A percentile compares a stretch with the other conserved stretches of the same genome.
Conservation (phyloP, 306 rosid genomes). For the Comarum palustre region DNA sequence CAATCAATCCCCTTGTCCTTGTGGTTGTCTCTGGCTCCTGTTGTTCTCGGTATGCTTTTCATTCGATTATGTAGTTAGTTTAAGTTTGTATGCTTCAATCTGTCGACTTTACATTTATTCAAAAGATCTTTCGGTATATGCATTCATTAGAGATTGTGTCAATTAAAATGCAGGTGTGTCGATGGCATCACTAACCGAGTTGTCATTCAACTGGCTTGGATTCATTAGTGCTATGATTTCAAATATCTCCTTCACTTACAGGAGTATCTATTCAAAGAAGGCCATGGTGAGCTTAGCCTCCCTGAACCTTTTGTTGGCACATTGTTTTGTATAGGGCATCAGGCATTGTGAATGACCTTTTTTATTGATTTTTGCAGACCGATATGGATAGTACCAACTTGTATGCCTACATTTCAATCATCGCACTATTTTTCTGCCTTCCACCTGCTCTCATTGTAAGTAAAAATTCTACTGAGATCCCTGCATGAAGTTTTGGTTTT, state of each 20-base stretch:
- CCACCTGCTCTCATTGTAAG: conserved; percentile 91
- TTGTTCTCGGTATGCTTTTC: conserved; percentile 43
- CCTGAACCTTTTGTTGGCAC: conserved; percentile 6
- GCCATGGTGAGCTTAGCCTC: conserved; percentile 67
- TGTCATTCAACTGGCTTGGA: conserved; percentile 59
- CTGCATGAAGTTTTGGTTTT: conserved; percentile 5
- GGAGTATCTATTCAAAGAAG: conserved; percentile 79
- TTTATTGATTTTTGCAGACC: conserved; percentile 54
- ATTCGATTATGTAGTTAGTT: not conserved
- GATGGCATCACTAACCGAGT: conserved; percentile 55
- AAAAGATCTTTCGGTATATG: not conserved
- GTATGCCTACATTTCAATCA: conserved; percentile 91
- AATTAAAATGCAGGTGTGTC: conserved; percentile 44
- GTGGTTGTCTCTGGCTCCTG: conserved; percentile 55
- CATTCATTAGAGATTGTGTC: not conserved
- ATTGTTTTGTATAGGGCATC: not conserved
- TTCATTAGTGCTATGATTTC: conserved; percentile 64
- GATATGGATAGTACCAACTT: conserved; percentile 92
- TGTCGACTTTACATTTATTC: not conserved
- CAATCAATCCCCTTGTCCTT: conserved; percentile 42
- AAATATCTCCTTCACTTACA: conserved; percentile 54
- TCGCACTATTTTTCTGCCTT: conserved; percentile 80
- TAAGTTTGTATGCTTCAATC: not conserved
- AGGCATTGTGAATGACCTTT: not conserved
- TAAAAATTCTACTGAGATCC: conserved; percentile 18